Evolutionary conservation across 108 stramenopile species (phyloP), one percentile per base, ranked within the genome.

Genomic region (Aureococcus anophagefferens): DNA sequence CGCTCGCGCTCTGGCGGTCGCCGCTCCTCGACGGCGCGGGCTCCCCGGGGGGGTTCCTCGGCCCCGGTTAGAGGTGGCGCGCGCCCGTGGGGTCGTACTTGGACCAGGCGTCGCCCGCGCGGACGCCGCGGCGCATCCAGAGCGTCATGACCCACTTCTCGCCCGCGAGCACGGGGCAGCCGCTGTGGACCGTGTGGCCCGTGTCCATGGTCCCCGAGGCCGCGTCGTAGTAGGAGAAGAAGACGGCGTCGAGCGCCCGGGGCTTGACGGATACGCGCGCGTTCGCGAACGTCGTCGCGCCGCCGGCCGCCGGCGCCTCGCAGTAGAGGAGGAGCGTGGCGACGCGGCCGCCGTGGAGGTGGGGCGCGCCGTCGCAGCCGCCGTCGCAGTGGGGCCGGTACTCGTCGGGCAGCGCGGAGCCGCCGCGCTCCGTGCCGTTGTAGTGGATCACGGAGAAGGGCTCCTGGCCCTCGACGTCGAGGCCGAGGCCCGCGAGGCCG

Each of bases 321-420:
- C 95, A 96, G 77, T 96, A 96, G 83, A 94, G 86, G 5, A 96
- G 91, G 79, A 94, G 89, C 37, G 95, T 94, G 5, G 95, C 93
- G 81, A 96, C 88, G 14, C 95, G 86, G 69, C 85, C 88, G 34
- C 90, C 91, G 17, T 73, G 66, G 67, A 79, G 84, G 83, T 88
- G 86, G 28, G 46, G 66, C 31, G 46, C 44, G 25, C 76, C 83
- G 16, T 73, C 74, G 69, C 82, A 83, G 64, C 83, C 84, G 29
- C 91, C 94, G 76, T 94, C 93, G 73, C 94, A 94, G 77, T 94
- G 94, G 11, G 95, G 91, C 75, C 80, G 89, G 80, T 94, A 96
- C 68, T 90, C 79, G 78, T 96, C 95, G 0, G 89, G 51, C 21
- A 11, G 51, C 51, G 0, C 51, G 21, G 14, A 1, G 21, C 25